These are phyloP conservation scores for Rhizopus stolonifer DNA, from an alignment of 371 early-diverging fungal species.

Conservation along the genomic window DNA sequence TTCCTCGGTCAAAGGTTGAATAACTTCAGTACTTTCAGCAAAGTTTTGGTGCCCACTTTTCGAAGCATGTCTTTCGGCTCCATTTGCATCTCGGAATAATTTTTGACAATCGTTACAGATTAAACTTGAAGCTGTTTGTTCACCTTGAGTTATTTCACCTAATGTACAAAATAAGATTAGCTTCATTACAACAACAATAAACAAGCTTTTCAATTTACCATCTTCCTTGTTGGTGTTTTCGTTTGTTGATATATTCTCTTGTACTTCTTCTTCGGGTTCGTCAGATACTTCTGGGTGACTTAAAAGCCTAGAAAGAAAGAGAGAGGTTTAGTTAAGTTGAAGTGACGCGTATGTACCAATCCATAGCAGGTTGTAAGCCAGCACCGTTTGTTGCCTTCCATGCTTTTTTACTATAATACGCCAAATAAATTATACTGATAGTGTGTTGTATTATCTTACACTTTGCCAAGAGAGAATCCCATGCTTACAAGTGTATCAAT, in stretches of 20 bases:
- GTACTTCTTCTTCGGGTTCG: constrained; percentile 54
- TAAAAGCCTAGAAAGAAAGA: constrained; percentile 58
- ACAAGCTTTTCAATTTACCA: too few relatives aligned
- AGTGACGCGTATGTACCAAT: constrained; percentile 58
- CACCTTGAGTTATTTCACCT: constrained; percentile 70
- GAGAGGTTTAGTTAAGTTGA: background rate
- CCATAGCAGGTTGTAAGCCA: constrained; percentile 88
- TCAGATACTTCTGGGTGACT: constrained; percentile 75
- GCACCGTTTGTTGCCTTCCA: constrained; percentile 77
- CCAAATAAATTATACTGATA: background rate
- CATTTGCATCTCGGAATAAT: constrained; percentile 75
- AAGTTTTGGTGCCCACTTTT: constrained; percentile 85
- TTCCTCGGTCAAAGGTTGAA: constrained; percentile 85
- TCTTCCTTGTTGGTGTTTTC: constrained; percentile 32
- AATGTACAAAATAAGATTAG: constrained; percentile 11
- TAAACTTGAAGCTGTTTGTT: constrained; percentile 74
- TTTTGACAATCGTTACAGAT: constrained; percentile 88
- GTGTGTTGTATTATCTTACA: constrained; percentile 40
- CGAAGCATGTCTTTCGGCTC: constrained; percentile 83
- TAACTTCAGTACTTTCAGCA: constrained; percentile 78
- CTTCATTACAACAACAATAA: background rate
- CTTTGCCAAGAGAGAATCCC: constrained; percentile 76
- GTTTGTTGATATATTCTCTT: constrained; percentile 21
- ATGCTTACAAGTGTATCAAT: constrained; percentile 67
- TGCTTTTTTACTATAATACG: constrained; percentile 51